These are phyloP conservation scores for Pyrus pyrifolia DNA, from an alignment of 306 rosid species.

Conservation along the genomic window DNA sequence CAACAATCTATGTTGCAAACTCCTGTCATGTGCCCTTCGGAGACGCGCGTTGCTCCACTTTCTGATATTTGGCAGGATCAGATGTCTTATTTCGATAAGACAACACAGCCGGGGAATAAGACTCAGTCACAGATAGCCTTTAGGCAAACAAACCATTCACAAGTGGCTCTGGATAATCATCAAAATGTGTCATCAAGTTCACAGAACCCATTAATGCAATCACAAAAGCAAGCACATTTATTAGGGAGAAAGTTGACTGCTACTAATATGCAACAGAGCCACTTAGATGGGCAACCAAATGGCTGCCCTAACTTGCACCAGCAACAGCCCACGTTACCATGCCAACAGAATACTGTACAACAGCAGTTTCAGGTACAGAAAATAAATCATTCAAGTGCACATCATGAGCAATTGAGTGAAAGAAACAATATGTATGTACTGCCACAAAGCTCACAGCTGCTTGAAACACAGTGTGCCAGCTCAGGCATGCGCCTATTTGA, in stretches of 20 bases:
- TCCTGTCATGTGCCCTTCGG: neutral
- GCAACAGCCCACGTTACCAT: neutral
- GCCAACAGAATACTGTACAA: neutral
- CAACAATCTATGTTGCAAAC: neutral
- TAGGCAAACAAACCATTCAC: neutral
- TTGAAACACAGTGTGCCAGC: conserved; percentile 53
- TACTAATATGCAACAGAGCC: neutral
- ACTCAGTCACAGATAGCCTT: neutral
- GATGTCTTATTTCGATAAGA: neutral
- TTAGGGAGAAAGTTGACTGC: neutral
- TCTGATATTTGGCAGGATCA: neutral
- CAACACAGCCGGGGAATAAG: neutral
- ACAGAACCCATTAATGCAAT: neutral
- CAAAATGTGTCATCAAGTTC: neutral
- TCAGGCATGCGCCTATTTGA: conserved; percentile 60
- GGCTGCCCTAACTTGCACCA: neutral
- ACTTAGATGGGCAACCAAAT: neutral
- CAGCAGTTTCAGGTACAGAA: neutral
- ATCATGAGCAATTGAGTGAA: neutral
- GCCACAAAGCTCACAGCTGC: conserved; percentile 24
- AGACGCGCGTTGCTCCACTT: neutral
- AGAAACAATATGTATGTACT: neutral
- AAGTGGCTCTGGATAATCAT: neutral
- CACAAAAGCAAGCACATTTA: neutral
- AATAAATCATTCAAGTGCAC: neutral